Evolutionary conservation across 495 filamentous ascomycete species (phyloP), one percentile per base, ranked within the genome.

Genomic region (Xylaria palmicola): DNA sequence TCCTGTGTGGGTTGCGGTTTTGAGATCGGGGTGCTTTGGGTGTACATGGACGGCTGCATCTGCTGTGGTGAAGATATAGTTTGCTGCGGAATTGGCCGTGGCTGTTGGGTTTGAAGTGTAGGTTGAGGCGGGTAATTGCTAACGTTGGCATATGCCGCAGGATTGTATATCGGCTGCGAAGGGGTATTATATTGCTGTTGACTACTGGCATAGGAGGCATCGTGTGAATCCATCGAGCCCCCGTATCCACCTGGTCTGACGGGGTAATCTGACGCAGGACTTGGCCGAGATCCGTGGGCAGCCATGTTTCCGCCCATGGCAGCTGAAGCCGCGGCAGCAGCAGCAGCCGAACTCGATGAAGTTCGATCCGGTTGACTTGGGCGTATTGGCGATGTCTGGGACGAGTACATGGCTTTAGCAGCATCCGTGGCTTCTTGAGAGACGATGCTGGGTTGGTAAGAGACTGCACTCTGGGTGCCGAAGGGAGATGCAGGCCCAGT

Each of bases 111-210:
- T 40, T 66, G 73, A 6, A 72, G 65, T 43, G 74, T 69, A 17
- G 71, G 76, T 54, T 81, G 78, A 1, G 74, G 66, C 13, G 81
- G 74, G 51, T 78, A 77, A 41, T 72, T 77, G 60, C 74, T 77
- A 40, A 90, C 85, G 52, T 84, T 79, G 56, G 84, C 87, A 72
- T 92, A 93, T 51, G 84, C 85, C 30, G 83, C 79, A 37, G 89
- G 90, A 70, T 92, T 86, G 69, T 93, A 91, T 62, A 81, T 84
- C 20, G 83, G 80, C 64, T 89, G 84, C 47, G 79, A 75, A n/a
- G 82, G 80, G 26, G 65, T 48, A 47, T 68, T 71, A 57, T 74
- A 68, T n/a, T 36, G 56, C 17, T 61, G 59, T 41, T 77, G 75
- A 48, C 75, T 72, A 10, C 75, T 64, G 26, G 78, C 74, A 62